A percentile compares a stretch with the other conserved stretches of the same genome.
These are phyloP conservation scores for Geotrichum armillariae DNA, from an alignment of 1,139 yeast genomes.

Conservation along the genomic window DNA sequence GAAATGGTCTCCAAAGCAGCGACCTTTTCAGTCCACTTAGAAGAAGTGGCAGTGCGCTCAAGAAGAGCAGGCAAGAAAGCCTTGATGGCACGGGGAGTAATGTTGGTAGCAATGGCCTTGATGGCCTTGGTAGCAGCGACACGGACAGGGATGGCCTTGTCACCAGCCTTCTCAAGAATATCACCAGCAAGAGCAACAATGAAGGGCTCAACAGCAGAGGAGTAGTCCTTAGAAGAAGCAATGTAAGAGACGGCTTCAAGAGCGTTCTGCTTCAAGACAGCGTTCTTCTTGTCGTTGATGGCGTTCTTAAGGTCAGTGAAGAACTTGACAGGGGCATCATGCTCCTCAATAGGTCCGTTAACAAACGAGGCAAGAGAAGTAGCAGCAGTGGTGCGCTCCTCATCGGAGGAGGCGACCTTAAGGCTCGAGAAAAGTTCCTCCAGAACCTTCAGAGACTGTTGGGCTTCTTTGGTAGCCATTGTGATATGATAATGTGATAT, in stretches of 20 bases:
- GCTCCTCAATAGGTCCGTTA: slow-evolving; percentile 97
- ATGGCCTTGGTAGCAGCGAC: slow-evolving; percentile 71
- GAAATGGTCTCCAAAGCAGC: slow-evolving; percentile 83
- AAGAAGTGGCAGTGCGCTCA: slow-evolving; percentile 65
- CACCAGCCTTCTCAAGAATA: slow-evolving; percentile 82
- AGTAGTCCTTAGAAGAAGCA: slow-evolving; percentile 73
- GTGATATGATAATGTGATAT: not conserved
- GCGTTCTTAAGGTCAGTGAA: slow-evolving; percentile 75
- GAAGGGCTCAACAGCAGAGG: slow-evolving; percentile 95
- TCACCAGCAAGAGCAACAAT: slow-evolving; percentile 72
- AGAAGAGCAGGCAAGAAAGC: slow-evolving; percentile 81
- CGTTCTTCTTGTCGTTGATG: slow-evolving; percentile 76
- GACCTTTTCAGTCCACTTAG: slow-evolving; percentile 98
- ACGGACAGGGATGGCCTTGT: slow-evolving; percentile 78
- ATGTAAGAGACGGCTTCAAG: slow-evolving; percentile 83
- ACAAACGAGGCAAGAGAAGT: slow-evolving; percentile 88
- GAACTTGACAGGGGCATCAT: slow-evolving; percentile 93
- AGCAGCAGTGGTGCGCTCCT: slow-evolving; percentile 85
- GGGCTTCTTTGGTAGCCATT: slow-evolving; percentile 35
- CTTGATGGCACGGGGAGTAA: slow-evolving; percentile 94
- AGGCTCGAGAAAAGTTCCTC: slow-evolving; percentile 91
- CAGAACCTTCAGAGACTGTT: slow-evolving; percentile 59
- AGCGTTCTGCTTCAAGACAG: slow-evolving; percentile 62
- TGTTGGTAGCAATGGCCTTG: slow-evolving; percentile 70
- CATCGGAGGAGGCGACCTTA: slow-evolving; percentile 75